phyloP scores from a whole-genome alignment of 2,329 filamentous ascomycete genomes.

The Colletotrichum trifolii region DNA sequence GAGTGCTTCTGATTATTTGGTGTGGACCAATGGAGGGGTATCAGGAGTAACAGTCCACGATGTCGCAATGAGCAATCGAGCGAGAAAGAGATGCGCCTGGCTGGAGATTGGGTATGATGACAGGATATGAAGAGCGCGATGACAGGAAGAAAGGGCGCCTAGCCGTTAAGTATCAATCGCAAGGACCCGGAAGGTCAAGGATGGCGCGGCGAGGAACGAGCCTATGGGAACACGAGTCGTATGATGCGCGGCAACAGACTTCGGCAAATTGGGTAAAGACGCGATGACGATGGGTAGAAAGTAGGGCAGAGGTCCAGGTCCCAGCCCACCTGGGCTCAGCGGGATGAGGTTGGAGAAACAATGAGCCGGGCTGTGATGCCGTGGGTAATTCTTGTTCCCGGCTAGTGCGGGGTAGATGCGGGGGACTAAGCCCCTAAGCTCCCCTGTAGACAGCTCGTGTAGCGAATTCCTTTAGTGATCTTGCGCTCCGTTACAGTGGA shows the following conservation, averaged over 20 bases:
- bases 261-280: conserved; percentile 16
- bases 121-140: neutral
- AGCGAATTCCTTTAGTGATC: neutral
- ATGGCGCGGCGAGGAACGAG: neutral
- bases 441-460: neutral
- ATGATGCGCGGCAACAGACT: conserved; percentile 22
- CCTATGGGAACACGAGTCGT: conserved; percentile 7
- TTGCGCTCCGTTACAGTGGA: too few species aligned
- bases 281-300: conserved; percentile 8
- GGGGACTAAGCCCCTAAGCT: conserved; percentile 2
- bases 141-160: neutral
- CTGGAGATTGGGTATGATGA: neutral
- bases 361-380: conserved; percentile 15
- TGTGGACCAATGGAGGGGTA: neutral
- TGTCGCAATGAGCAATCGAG: neutral
- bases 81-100: neutral
- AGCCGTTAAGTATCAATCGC: conserved; percentile 17
- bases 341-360: conserved; percentile 11
- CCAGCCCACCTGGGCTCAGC: neutral
- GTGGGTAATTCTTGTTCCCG: conserved; percentile 23
- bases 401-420: conserved; percentile 20
- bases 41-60: neutral
- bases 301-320: conserved; percentile 8
- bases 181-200: neutral
- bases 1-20: neutral